phyloP scores from a whole-genome alignment of 495 filamentous ascomycete genomes.

The Beverwykella pulmonaria region DNA sequence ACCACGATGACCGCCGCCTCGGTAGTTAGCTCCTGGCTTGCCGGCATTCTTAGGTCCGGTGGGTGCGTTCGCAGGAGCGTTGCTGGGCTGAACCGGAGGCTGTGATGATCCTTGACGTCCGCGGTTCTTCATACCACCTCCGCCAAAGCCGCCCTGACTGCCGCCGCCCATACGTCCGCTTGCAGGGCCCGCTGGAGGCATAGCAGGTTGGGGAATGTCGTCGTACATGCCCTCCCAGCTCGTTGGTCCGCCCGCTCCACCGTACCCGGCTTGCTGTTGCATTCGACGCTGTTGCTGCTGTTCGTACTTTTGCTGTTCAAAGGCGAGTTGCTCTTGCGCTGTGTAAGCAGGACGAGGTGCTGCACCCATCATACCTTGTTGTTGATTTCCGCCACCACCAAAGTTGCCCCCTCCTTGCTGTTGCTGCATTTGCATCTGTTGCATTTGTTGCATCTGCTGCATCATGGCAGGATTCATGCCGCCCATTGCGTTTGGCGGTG shows the following conservation, averaged over 20 bases:
- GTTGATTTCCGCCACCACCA: conserved; percentile 17
- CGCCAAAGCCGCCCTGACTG: conserved; percentile 33
- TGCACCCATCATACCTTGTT: conserved; percentile 19
- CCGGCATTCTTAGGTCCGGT: conserved; percentile 97
- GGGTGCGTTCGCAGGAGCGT: conserved; percentile 89
- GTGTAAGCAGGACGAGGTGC: conserved; percentile 53
- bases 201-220: conserved; percentile 86
- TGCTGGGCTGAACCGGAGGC: conserved; percentile 51
- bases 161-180: conserved; percentile 51
- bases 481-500: conserved; percentile 51
- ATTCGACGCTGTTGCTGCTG: conserved; percentile 62
- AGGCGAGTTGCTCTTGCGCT: conserved; percentile 75
- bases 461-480: conserved; percentile 68
- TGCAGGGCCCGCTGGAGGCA: conserved; percentile 56
- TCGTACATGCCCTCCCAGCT: conserved; percentile 99
- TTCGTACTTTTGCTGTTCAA: conserved; percentile 87
- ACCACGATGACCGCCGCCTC: conserved; percentile 80
- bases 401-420: conserved; percentile 35
- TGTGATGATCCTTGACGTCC: conserved; percentile 51
- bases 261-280: conserved; percentile 41
- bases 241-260: conserved; percentile 60
- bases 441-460: conserved; percentile 73
- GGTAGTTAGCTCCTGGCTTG: conserved; percentile 90
- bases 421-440: conserved; percentile 42
- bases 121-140: conserved; percentile 26